Evolutionary conservation across 2,329 filamentous ascomycete genomes (phyloP), one percentile per base, ranked within the genome.

Genomic region (Paecilomyces niveus): DNA sequence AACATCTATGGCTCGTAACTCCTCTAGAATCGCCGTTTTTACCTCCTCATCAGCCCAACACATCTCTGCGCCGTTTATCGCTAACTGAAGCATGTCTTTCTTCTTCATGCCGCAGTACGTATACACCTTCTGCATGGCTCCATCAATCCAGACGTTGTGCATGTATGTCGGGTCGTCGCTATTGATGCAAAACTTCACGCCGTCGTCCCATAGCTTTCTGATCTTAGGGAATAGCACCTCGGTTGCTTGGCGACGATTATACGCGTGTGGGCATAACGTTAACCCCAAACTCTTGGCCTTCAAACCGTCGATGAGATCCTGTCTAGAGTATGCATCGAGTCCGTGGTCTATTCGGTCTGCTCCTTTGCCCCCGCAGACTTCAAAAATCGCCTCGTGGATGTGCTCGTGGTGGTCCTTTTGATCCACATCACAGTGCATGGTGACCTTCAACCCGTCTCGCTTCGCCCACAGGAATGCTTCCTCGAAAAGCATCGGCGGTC

Each of bases 401-500:
- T 82, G 78, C 26, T 73, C 74, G 22, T 74, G 73, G 0, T 76
- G 76, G 59, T 81, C 78, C 57, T 78, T 76, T 61, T 81, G 78
- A 52, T 78, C 79, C 52, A 82, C 78, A 59, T 82, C 80, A 64
- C 79, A 81, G 57, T 83, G 80, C 63, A 75, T 75, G 2, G 80
- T 83, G 13, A 79, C 67, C 39, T 76, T 29, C 7, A 29, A 4
- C 7, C 26, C 26, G 26, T 29, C 26, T 29, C 26, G 26, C 7
- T 29, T 29, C 26, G 26, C 26, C 26, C 26, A 29, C 7, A 73
- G 57, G 79, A 70, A 81, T 0, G 71, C 68, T 15, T 71, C 63
- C 54, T 78, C 75, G 60, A 81, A 81, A 29, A 80, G 67, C 54
- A 69, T 66, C 0, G 78, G 78, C 6, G 79, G 80, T 4, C 77